Conservation (phyloP, 2,329 filamentous ascomycete genomes). For the Metarhizium guizhouense region DNA sequence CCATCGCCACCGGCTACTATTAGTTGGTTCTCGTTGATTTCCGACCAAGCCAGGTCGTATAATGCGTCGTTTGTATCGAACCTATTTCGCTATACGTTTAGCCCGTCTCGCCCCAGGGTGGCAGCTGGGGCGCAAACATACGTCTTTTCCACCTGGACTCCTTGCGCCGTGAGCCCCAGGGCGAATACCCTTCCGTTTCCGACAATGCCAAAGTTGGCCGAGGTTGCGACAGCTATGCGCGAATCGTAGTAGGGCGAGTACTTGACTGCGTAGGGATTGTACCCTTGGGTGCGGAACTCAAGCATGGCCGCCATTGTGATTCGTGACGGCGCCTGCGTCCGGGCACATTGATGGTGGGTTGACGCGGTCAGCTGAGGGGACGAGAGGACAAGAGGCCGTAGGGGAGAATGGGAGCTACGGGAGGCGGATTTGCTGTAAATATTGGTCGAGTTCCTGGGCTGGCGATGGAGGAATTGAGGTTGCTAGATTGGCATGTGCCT, state of each 20-base stretch:
- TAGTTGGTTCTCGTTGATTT: slow-evolving; percentile 92
- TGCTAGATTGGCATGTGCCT: slow-evolving; percentile 15
- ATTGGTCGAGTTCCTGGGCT: background rate
- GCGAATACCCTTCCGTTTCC: slow-evolving; percentile 89
- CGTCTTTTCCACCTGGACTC: slow-evolving; percentile 78
- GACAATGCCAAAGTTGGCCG: slow-evolving; percentile 95
- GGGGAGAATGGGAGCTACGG: too few species aligned
- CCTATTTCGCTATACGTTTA: slow-evolving; percentile 30
- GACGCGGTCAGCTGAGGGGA: background rate
- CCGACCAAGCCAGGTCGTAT: slow-evolving; percentile 92
- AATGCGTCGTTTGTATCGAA: slow-evolving; percentile 97
- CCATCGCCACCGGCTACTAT: slow-evolving; percentile 87
- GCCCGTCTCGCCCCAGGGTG: background rate
- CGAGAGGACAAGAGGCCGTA: too few species aligned
- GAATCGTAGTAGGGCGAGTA: slow-evolving; percentile 98
- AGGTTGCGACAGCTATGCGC: slow-evolving; percentile 77
- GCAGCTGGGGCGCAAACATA: slow-evolving; percentile 27
- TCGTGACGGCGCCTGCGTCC: slow-evolving; percentile 4
- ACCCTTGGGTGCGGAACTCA: slow-evolving; percentile 87
- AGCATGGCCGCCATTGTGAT: slow-evolving; percentile 59
- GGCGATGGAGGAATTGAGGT: slow-evolving; percentile 1
- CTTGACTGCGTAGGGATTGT: slow-evolving; percentile 93
- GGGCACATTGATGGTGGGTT: slow-evolving; percentile 11
- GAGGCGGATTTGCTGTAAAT: too few species aligned
- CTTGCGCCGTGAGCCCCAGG: slow-evolving; percentile 71